Conservation (phyloP, 164 flowering plant genomes). For the Cinnamomum micranthum region DNA sequence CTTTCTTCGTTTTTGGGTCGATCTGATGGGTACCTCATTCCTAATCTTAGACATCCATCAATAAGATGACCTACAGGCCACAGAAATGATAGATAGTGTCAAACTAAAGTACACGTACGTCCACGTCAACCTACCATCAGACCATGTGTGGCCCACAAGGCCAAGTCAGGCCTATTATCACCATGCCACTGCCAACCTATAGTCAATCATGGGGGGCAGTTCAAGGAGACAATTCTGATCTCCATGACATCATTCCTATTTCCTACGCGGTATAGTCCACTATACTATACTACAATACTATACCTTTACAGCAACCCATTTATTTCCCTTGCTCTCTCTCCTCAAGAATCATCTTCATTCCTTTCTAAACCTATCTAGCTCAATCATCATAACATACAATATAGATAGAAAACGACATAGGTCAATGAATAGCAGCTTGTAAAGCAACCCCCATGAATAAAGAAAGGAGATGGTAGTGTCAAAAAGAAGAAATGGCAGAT, state of each 20-base stretch:
- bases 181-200: too few species aligned
- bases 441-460: not conserved
- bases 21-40: too few species aligned
- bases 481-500: not conserved
- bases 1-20: too few species aligned
- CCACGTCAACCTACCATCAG: too few species aligned
- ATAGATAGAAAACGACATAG: not conserved
- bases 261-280: not conserved
- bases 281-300: not conserved
- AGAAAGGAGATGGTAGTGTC: not conserved
- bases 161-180: too few species aligned
- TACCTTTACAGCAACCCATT: not conserved
- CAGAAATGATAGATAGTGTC: too few species aligned
- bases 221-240: not conserved
- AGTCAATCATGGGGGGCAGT: not conserved
- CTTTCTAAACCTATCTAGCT: not conserved
- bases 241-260: not conserved
- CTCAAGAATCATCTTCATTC: not conserved
- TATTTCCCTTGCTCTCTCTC: not conserved
- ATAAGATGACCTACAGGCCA: too few species aligned
- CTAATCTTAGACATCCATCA: too few species aligned
- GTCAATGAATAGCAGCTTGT: not conserved
- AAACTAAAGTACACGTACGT: too few species aligned
- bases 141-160: not conserved
- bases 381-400: not conserved